Base-by-base conservation (phyloP, 2,329 filamentous ascomycete genomes). In the Sporothrix phasma region DNA sequence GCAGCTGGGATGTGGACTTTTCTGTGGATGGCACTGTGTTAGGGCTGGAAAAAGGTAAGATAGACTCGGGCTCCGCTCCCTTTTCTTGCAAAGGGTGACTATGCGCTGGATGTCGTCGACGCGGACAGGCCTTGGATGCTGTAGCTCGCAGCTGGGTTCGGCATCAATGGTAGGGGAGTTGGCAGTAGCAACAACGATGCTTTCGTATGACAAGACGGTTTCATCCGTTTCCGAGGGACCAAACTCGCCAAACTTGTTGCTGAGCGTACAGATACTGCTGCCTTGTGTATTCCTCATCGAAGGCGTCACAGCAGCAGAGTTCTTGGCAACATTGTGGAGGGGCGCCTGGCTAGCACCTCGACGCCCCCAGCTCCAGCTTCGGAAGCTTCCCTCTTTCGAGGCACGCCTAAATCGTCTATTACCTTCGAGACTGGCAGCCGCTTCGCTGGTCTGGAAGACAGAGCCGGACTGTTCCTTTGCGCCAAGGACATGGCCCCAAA, bases 91-190 rank as follows among this genome's bases (percentile, higher is more conserved):
- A 46, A 70, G 69, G 62, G 59, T 66, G 29, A 59, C 66, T 31
- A 70, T 41, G 43, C 65, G 69, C 17, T 64, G 62, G 62, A 72
- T 22, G 34, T 72, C 70, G n/a, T 71, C 59, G 22, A 67, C 68
- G 43, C 70, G 67, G 34, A 70, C 64, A 7, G 72, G 72, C 47
- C 67, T 66, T 5, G 72, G 73, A 62, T 74, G 73, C 63, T 67
- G 61, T 46, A 74, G 64, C 13, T 66, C 64, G 46, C 72, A 72
- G 8, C 37, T n/a, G 17, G 49, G 29, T 19, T 43, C 39, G 15
- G 49, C 58, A 19, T n/a, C 34, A 7, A 39, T 22, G 17, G 53
- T 24, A 11, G 24, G 39, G 24, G 51, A 37, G 5, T 15, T 3
- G 5, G 43, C 26, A 0, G 5, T 19, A 13, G 8, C 54, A 22